Percentiles rank a stretch among this genome's conserved stretches.
These are phyloP conservation scores for Chamaenerion angustifolium DNA, from an alignment of 345 rosid genomes.

Conservation along the genomic window DNA sequence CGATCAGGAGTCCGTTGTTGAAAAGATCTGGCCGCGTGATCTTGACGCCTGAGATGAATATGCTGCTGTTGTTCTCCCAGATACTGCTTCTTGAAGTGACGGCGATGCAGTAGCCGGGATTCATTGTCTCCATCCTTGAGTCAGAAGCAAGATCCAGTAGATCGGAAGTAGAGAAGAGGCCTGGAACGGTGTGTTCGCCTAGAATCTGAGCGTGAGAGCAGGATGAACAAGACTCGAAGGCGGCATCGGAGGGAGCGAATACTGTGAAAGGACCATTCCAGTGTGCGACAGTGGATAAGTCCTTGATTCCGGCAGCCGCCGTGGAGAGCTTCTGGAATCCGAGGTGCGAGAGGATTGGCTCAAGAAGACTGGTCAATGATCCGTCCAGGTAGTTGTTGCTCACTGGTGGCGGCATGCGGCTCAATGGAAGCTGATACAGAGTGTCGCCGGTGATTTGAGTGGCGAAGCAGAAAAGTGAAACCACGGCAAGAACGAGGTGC, in stretches of 20 bases:
- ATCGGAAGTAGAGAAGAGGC: constrained; percentile 36
- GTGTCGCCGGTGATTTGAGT: neutral
- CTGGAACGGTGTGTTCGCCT: constrained; percentile 53
- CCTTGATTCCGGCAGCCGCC: constrained; percentile 30
- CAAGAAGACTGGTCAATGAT: constrained; percentile 10
- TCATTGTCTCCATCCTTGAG: constrained; percentile 41
- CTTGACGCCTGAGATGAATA: constrained; percentile 36
- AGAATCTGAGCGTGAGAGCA: constrained; percentile 33
- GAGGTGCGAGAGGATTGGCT: constrained; percentile 52
- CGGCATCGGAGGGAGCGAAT: constrained; percentile 51
- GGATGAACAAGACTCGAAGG: constrained; percentile 32
- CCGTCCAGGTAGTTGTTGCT: constrained; percentile 5
- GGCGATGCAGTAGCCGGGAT: constrained; percentile 49
- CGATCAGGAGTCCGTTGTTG: constrained; percentile 42
- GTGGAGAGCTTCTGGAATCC: constrained; percentile 45
- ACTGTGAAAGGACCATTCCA: constrained; percentile 51
- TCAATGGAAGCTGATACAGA: neutral
- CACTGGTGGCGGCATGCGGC: neutral
- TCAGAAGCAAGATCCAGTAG: constrained; percentile 37
- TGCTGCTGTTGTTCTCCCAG: constrained; percentile 18
- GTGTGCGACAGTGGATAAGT: constrained; percentile 13
- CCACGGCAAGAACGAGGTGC: neutral
- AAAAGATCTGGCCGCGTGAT: constrained; percentile 53
- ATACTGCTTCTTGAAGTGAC: constrained; percentile 17
- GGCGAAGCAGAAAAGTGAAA: constrained; percentile 6